A percentile compares a stretch with the other conserved stretches of the same genome.
Evolutionary conservation across 2,329 filamentous ascomycete genomes (phyloP).

Genomic region (Ophiostoma himal-ulmi): DNA sequence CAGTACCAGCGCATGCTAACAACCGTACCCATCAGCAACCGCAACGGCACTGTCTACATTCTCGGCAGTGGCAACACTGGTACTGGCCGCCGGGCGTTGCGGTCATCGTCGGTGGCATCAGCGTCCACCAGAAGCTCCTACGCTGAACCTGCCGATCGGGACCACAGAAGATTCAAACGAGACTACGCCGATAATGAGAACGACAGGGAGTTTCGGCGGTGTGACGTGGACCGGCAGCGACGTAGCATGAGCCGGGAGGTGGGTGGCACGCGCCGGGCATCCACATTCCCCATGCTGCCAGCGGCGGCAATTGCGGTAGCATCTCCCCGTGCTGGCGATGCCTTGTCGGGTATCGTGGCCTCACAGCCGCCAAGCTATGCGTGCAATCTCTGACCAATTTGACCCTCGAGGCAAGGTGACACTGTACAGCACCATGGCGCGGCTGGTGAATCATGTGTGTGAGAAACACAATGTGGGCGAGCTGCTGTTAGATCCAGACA

Average conservation of each 20-base stretch:
- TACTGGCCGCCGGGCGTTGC: not conserved
- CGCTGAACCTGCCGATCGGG: not conserved
- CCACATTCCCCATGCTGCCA: not conserved
- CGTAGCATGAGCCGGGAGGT: not conserved
- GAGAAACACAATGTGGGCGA: constrained; percentile 28
- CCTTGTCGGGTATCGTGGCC: not conserved
- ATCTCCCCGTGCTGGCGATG: not conserved
- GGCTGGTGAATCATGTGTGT: constrained; percentile 33
- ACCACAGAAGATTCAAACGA: not conserved
- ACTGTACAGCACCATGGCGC: constrained; percentile 30
- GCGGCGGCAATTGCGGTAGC: not conserved
- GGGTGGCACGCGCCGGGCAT: not conserved
- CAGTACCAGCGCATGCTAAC: constrained; percentile 33
- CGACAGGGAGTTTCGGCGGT: not conserved
- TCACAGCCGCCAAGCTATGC: constrained; percentile 27
- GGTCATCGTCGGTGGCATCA: not conserved
- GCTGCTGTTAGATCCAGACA: constrained; percentile 29
- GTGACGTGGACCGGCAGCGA: not conserved
- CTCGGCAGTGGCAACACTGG: not conserved
- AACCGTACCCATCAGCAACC: constrained; percentile 8
- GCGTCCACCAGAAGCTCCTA: not conserved
- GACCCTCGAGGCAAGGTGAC: constrained; percentile 21
- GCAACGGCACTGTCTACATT: constrained; percentile 6
- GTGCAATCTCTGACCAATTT: constrained; percentile 31
- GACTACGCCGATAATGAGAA: not conserved